A percentile compares a stretch with the other conserved stretches of the same genome.
phyloP scores from a whole-genome alignment of 2,329 filamentous ascomycete genomes.

The Microsporum canis region DNA sequence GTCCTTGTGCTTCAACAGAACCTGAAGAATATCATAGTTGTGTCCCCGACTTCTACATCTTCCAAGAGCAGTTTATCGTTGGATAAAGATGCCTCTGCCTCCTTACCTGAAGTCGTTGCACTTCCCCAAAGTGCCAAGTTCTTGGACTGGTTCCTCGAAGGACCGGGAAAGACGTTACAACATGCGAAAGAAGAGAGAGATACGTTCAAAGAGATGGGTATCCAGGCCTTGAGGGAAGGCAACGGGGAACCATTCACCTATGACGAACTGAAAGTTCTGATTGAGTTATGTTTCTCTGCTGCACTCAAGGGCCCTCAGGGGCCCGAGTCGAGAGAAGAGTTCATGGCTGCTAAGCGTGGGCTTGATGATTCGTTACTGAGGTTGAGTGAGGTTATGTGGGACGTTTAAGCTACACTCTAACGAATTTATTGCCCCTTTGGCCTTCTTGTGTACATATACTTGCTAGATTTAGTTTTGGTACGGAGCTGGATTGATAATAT shows the following conservation, averaged over 20 bases:
- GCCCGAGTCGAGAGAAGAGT: constrained; percentile 35
- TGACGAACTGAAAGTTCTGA: constrained; percentile 35
- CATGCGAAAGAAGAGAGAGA: constrained; percentile 37
- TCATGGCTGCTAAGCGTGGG: constrained; percentile 36
- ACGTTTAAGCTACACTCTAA: constrained; percentile 20
- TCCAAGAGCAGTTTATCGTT: constrained; percentile 12
- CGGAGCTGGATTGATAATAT: neutral
- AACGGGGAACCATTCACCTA: constrained; percentile 36
- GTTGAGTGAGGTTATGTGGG: constrained; percentile 40
- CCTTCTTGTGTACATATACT: neutral
- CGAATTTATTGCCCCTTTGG: neutral
- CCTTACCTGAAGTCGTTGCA: constrained; percentile 28
- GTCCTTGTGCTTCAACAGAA: constrained; percentile 93
- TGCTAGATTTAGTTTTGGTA: neutral
- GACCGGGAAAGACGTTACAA: constrained; percentile 34
- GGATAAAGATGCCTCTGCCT: constrained; percentile 8
- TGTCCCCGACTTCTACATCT: constrained; percentile 13
- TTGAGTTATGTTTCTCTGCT: constrained; percentile 38
- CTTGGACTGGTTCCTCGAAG: constrained; percentile 39
- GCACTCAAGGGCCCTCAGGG: constrained; percentile 31
- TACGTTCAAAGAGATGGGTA: constrained; percentile 24
- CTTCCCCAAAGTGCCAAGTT: constrained; percentile 37
- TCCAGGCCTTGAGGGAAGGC: constrained; percentile 26
- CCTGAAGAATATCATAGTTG: constrained; percentile 71
- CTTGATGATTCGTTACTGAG: constrained; percentile 35